Evolutionary conservation across 305 asterid species (phyloP), one percentile per base, ranked within the genome.

Genomic region (Fraxinus ornus): DNA sequence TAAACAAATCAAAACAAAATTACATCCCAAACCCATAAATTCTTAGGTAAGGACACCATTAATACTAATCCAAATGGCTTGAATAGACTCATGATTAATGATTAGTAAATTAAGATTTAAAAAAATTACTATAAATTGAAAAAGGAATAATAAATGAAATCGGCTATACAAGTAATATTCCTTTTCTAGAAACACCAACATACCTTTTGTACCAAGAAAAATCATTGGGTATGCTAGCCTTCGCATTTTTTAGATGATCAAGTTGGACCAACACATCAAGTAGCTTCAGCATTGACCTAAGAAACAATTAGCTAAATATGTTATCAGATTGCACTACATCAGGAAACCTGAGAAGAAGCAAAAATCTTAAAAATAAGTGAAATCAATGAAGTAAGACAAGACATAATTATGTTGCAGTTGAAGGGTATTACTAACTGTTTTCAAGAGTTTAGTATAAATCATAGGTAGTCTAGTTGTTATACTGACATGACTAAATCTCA

Each of bases 151-250:
- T 17, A 80, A 60, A 21, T 66, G 79, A 77, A 60, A 5, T 75
- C 62, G 13, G 64, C 9, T 15, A 5, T 15, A 76, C 22, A 75
- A 41, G 52, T 64, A 33, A 72, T 12, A 66, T 36, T 17, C 76
- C 37, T 19, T 77, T 36, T 64, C 47, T 68, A 36, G 21, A 35
- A 71, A 74, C 24, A 75, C 26, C 84, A 82, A 39, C 84, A 81
- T 91, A 94, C 99, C 99, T 94, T 87, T 96, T 96, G 90, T 96
- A 96, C 99, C 99, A 96, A 88, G 98, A 94, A 79, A 96, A 96
- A 87, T 96, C 99, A 89, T 96, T 96, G 81, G 98, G 98, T 84
- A 96, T 96, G 89, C 99, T 96, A 80, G 99, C 98, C 90, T 96
- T 96, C 3, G 98, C 99, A 89, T 96, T 94, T 88, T 96, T 96